Percentiles rank a stretch among this genome's conserved stretches.
phyloP scores from a whole-genome alignment of 805 yeast species.

The Candida ortonii region DNA sequence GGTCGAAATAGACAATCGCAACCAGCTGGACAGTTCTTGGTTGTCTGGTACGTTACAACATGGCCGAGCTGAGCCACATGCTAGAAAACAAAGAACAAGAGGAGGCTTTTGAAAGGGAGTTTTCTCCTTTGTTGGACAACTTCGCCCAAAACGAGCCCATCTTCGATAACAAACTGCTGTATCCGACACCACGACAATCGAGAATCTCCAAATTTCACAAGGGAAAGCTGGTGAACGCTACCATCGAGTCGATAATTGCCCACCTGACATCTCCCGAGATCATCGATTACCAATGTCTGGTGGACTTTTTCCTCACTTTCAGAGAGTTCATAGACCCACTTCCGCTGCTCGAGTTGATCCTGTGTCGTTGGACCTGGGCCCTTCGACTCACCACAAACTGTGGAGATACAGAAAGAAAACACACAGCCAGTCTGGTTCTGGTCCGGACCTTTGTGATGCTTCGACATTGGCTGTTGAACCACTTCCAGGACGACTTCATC shows the following conservation, averaged over 20 bases:
- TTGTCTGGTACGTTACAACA: neutral
- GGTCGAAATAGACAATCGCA: too few relatives aligned
- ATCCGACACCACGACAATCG: conserved; percentile 33
- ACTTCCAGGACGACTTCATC: conserved; percentile 81
- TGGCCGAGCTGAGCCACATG: conserved; percentile 1
- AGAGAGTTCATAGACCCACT: conserved; percentile 63
- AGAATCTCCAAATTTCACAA: conserved; percentile 29
- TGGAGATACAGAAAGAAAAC: conserved; percentile 26
- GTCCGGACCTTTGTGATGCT: conserved; percentile 82
- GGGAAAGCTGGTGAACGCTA: conserved; percentile 24
- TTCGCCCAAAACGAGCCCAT: conserved; percentile 34
- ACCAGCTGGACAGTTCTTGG: neutral
- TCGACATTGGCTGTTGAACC: conserved; percentile 87
- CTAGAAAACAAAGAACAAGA: neutral
- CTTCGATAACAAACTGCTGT: conserved; percentile 31
- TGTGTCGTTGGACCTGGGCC: conserved; percentile 73
- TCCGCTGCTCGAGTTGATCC: conserved; percentile 56
- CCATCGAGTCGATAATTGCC: conserved; percentile 45
- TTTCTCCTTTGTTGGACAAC: conserved; percentile 24
- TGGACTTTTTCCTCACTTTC: conserved; percentile 85
- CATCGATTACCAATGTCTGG: conserved; percentile 71
- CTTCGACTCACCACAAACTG: conserved; percentile 49
- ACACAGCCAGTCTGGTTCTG: conserved; percentile 62
- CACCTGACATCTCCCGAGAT: conserved; percentile 69
- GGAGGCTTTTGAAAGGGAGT: neutral